phyloP scores from a whole-genome alignment of 2,329 filamentous ascomycete genomes.

The Aspergillus cejpii region DNA sequence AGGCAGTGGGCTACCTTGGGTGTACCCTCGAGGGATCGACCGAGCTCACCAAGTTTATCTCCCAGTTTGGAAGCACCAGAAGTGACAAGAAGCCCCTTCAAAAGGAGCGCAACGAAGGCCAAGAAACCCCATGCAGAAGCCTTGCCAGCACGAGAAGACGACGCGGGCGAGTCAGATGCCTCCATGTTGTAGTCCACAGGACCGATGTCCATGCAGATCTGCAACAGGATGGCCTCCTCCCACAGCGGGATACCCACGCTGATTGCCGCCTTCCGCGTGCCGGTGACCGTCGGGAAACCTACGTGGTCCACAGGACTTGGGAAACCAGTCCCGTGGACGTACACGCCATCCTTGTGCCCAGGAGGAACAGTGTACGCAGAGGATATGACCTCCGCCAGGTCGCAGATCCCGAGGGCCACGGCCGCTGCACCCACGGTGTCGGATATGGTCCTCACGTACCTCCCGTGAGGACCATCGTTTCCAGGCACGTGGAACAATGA shows the following conservation, averaged over 20 bases:
- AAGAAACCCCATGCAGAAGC: slow-evolving; percentile 3
- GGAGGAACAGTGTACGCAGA: slow-evolving; percentile 3
- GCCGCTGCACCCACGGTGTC: slow-evolving; percentile 12
- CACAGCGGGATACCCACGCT: slow-evolving; percentile 9
- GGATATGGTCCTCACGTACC: slow-evolving; percentile 13
- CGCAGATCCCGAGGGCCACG: slow-evolving; percentile 12
- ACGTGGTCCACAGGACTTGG: slow-evolving; percentile 2
- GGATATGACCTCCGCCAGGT: slow-evolving; percentile 10
- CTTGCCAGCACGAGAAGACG: slow-evolving; percentile 1
- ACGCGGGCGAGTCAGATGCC: slow-evolving; percentile 7
- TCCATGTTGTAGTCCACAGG: background rate
- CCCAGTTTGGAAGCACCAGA: slow-evolving; percentile 14
- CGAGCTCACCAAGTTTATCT: background rate
- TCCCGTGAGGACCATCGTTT: slow-evolving; percentile 15
- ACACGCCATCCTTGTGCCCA: slow-evolving; percentile 5
- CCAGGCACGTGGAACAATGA: slow-evolving; percentile 19
- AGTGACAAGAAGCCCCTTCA: slow-evolving; percentile 7
- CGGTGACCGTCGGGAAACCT: background rate
- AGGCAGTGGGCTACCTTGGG: slow-evolving; percentile 13
- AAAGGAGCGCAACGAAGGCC: slow-evolving; percentile 6
- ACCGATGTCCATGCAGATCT: background rate
- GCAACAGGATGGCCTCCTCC: slow-evolving; percentile 7
- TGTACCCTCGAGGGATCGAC: slow-evolving; percentile 5
- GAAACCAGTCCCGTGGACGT: slow-evolving; percentile 3
- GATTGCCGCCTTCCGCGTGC: slow-evolving; percentile 1